Evolutionary conservation across 225 moss, liverwort and hornwort species (phyloP), one percentile per base, ranked within the genome.

Genomic region (Polytrichum formosum): DNA sequence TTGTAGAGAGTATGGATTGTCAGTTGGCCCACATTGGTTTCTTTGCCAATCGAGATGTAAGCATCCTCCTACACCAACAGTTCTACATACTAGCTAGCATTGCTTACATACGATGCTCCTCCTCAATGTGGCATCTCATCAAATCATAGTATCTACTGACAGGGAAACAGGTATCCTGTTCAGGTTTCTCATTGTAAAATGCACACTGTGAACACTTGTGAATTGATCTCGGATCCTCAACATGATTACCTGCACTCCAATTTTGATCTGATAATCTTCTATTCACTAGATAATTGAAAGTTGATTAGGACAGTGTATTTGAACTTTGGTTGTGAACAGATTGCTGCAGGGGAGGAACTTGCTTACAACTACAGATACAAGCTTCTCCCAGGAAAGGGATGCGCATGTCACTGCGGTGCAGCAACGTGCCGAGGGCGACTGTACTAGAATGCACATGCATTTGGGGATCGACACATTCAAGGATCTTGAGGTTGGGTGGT

Each of bases 21-120:
- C 94, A 89, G 73, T 76, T 94, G 64, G 94, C 94, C 64, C 92
- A 94, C 72, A 94, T 94, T 68, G 94, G 94, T 61, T 88, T 94
- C 63, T 94, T 90, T 74, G 94, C 94, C 72, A 78, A 82, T 63
- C 84, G 89, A 68, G 87, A 94, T 82, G 94, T 94, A 83, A 81
- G 91, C 75, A 21, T 53, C 23, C 53, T 25, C 16, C 16, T 46
- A 16, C 46, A 16, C 46, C 46, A 16, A 46, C 46, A 46, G 13
- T 16, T 35, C 9, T 35, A 9, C 0, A 2, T 35, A 35, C 9
- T 35, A 35, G 16, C 13, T 46, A 16, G 46, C 46, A 46, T 46
- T 46, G 46, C 46, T 4, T 46, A 46, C 46, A 46, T 46, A 9
- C 13, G 10, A 9, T 37, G 46, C 13, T 46, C 13, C 10, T 37